These are phyloP conservation scores for Solanum hybrid DNA, from an alignment of 305 asterid species.

Conservation along the genomic window DNA sequence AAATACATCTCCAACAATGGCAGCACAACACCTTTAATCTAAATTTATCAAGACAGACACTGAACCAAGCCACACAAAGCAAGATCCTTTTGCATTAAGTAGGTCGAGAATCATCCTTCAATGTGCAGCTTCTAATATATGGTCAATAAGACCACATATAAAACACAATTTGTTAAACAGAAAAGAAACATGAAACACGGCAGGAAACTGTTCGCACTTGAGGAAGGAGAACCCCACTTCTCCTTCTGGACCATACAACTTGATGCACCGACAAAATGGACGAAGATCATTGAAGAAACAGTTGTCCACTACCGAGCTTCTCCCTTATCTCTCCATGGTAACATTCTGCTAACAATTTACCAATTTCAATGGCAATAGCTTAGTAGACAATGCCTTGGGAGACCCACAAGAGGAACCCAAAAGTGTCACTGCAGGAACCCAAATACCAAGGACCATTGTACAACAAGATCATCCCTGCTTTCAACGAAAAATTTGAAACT, in stretches of 20 bases:
- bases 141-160: neutral
- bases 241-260: neutral
- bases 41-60: neutral
- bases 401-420: neutral
- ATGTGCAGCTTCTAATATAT: neutral
- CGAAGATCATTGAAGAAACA: neutral
- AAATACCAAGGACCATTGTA: neutral
- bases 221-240: neutral
- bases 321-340: neutral
- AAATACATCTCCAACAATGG: neutral
- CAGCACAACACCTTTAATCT: neutral
- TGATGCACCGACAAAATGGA: neutral
- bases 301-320: neutral
- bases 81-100: neutral
- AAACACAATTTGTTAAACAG: neutral
- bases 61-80: neutral
- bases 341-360: neutral
- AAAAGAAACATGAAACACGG: neutral
- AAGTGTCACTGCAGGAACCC: neutral
- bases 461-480: neutral
- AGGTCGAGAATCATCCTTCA: neutral
- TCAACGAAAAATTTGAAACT: neutral
- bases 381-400: neutral
- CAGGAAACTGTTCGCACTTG: neutral
- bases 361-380: neutral